Conservation (phyloP, 2,329 filamentous ascomycete species). For the Phialocephala subalpina region DNA sequence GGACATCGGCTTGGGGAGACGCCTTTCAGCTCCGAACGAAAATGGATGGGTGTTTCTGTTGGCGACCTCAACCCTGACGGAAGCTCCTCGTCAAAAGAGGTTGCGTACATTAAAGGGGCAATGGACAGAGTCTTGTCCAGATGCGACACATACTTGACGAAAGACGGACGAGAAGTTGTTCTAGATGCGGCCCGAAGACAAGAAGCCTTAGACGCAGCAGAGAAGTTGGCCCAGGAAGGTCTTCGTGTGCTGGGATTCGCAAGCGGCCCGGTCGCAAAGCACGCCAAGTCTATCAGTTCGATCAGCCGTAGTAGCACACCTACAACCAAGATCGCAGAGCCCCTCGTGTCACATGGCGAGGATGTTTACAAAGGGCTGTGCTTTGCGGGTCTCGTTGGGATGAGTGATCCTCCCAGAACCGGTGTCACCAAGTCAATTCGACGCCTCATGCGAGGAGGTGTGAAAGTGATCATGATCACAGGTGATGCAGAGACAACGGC, state of each 20-base stretch:
- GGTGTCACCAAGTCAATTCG: conserved; percentile 90
- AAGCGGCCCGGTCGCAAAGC: conserved; percentile 73
- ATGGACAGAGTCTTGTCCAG: conserved; percentile 85
- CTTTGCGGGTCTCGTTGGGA: conserved; percentile 92
- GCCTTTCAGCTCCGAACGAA: conserved; percentile 95
- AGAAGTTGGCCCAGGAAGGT: conserved; percentile 87
- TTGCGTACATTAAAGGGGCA: conserved; percentile 95
- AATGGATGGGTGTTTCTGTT: conserved; percentile 98
- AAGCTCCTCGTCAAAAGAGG: conserved; percentile 62
- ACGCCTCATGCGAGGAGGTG: conserved; percentile 89
- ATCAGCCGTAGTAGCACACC: conserved; percentile 60
- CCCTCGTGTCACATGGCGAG: conserved; percentile 58
- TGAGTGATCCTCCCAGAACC: conserved; percentile 94
- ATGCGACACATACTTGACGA: conserved; percentile 90
- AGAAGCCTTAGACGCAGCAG: conserved; percentile 80
- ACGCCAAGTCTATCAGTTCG: conserved; percentile 49
- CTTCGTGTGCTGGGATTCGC: conserved; percentile 93
- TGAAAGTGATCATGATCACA: conserved; percentile 99
- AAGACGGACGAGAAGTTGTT: conserved; percentile 85
- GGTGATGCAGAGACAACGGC: conserved; percentile 96
- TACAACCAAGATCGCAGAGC: conserved; percentile 43
- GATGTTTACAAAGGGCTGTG: conserved; percentile 83
- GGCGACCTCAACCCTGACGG: conserved; percentile 50
- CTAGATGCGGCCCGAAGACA: conserved; percentile 79
- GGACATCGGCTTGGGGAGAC: conserved; percentile 86